Evolutionary conservation across 2,329 filamentous ascomycete genomes (phyloP), one percentile per base, ranked within the genome.

Genomic region (Dactylella cylindrospora): DNA sequence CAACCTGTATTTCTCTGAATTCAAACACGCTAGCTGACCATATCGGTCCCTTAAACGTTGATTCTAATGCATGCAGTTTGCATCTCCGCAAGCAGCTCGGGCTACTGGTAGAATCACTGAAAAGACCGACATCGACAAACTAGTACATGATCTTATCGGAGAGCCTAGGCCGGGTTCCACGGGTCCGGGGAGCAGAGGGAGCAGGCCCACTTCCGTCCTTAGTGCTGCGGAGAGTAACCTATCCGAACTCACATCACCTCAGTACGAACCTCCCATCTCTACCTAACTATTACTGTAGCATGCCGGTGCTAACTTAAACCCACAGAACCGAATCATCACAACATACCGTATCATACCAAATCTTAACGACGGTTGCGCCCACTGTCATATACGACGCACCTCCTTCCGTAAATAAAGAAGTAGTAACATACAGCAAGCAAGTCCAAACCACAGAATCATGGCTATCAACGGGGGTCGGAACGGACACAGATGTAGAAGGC

Each of bases 361-460:
- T 83, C 2, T 80, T 95, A 15, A 85, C 83, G 5, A 85, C 90
- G 1, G 83, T 82, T 8, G 79, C 86, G 5, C 78, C 89, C 47
- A 83, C 84, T 13, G 90, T 88, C 26, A 81, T 93, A 61, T 90
- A 86, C 74, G 90, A 95, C 73, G 86, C 83, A 66, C 83, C 86
- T 1, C 85, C 87, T 1, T 85, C 84, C 15, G 83, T 85, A 26
- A 81, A 85, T 51, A 82, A 85, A 66, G 93, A 98, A 73, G 79
- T 95, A 60, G 90, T 95, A 70, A 95, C 90, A 47, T 98, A 98
- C 78, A 97, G 88, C 78, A 97, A 96, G 76, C 90, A 84, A 52
- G 90, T 97, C 17, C 94, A 98, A 74, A 96, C 93, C 12, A 83
- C 85, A 17, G 86, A 89, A 69, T 83, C 85, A 65, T 87, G 87